A percentile compares a stretch with the other conserved stretches of the same genome.
Conservation (phyloP, 1,139 yeast genomes). For the Cylindricascospora bacillispora region DNA sequence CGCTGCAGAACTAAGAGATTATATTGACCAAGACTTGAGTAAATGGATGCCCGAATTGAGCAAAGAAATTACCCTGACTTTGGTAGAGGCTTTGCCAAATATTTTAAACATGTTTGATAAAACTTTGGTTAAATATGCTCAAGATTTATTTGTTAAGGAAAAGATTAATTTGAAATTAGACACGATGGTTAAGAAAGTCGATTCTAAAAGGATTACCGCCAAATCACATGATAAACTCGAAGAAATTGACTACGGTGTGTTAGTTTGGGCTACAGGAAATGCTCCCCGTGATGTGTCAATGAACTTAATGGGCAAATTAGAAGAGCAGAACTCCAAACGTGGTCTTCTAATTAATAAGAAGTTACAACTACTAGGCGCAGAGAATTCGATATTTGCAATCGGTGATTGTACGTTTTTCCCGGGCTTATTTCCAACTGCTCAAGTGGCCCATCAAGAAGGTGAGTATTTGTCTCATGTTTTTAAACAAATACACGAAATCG, state of each 20-base stretch:
- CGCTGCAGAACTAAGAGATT: conserved; percentile 91
- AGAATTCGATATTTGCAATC: conserved; percentile 64
- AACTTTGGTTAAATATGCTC: conserved; percentile 74
- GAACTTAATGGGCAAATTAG: conserved; percentile 49
- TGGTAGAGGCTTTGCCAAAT: conserved; percentile 85
- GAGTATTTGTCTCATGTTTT: conserved; percentile 63
- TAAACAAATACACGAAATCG: conserved; percentile 56
- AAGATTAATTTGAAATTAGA: conserved; percentile 66
- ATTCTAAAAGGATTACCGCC: conserved; percentile 54
- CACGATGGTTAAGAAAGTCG: conserved; percentile 82
- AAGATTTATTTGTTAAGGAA: conserved; percentile 66
- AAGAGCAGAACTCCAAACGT: conserved; percentile 69
- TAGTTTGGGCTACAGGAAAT: conserved; percentile 97
- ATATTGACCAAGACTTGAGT: conserved; percentile 77
- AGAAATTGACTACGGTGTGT: conserved; percentile 76
- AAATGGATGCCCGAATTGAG: conserved; percentile 85
- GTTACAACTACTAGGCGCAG: conserved; percentile 72
- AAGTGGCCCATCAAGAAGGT: conserved; percentile 95
- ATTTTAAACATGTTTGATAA: conserved; percentile 81
- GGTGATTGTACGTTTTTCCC: conserved; percentile 90
- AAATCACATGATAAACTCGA: conserved; percentile 39
- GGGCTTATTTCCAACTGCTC: conserved; percentile 91
- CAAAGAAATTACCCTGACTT: conserved; percentile 65
- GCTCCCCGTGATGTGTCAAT: conserved; percentile 72
- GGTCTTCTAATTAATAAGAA: conserved; percentile 79